These are phyloP conservation scores for Cantharellus anzutake DNA, from an alignment of 768 basidiomycete species.

Conservation along the genomic window DNA sequence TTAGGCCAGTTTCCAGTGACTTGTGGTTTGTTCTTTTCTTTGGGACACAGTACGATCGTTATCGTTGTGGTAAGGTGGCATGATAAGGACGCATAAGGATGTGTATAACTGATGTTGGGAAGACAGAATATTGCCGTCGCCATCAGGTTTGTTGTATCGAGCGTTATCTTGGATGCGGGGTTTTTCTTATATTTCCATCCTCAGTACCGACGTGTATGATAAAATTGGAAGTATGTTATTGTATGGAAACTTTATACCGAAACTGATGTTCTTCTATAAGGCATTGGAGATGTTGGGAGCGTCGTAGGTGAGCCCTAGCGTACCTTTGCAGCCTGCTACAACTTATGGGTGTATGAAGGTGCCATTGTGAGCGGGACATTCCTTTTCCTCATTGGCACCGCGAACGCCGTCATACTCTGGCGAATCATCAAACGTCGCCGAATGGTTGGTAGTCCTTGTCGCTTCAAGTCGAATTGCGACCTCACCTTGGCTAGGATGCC, in stretches of 20 bases:
- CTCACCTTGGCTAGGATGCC: constrained; percentile 14
- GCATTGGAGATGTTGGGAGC: constrained; percentile 37
- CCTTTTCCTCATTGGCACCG: constrained; percentile 53
- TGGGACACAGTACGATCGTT: constrained; percentile 84
- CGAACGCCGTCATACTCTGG: constrained; percentile 54
- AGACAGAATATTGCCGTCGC: constrained; percentile 53
- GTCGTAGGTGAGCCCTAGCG: constrained; percentile 33
- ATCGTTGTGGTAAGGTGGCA: constrained; percentile 43
- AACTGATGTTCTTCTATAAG: neutral
- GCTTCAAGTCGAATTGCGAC: constrained; percentile 3
- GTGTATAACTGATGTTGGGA: neutral
- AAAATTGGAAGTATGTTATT: constrained; percentile 21
- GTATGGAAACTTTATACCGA: neutral
- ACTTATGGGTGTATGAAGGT: constrained; percentile 17
- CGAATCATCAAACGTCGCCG: constrained; percentile 31
- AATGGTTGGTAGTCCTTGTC: constrained; percentile 12
- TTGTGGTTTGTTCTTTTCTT: constrained; percentile 76
- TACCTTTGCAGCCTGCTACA: neutral
- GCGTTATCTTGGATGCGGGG: neutral
- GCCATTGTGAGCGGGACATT: constrained; percentile 57
- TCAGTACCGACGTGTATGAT: constrained; percentile 37
- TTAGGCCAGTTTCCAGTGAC: constrained; percentile 64
- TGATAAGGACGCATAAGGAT: neutral
- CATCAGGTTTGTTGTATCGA: constrained; percentile 23
- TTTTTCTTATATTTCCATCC: neutral